Base-by-base conservation (phyloP, 1,139 yeast species). In the Hansenula lynferdii region DNA sequence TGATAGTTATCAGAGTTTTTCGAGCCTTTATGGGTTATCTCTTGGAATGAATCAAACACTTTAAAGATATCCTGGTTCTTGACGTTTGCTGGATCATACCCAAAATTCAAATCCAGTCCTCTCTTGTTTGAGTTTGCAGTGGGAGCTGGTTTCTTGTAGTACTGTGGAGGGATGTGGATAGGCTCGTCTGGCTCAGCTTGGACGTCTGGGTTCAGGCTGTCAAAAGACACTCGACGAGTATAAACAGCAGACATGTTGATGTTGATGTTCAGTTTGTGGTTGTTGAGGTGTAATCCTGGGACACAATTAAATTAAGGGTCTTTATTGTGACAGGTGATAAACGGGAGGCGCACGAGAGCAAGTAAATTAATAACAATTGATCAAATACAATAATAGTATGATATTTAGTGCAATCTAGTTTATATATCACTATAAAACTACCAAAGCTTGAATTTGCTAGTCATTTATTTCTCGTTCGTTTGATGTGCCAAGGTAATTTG, bases 111-210 rank as follows among this genome's bases (percentile, higher is more conserved):
- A 24, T 47, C 49, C 22, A 48, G 25, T 4, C 26, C 23, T 2
- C 35, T n/a, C 23, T 35, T 36, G 24, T 31, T 30, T 6, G 25
- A 31, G 8, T 21, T 21, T 16, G 7, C 15, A 8, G 3, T 5
- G 25, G 7, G 16, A n/a, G 6, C 11, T 20, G 8, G 11, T 21
- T 14, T 16, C 6, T 16, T 22, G n/a, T 9, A 9, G n/a, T 53
- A 53, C 31, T 53, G 57, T 3, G 45, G 50, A 1, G 57, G 56
- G n/a, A 51, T 47, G 35, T 45, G 45, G 3, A 42, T 43, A 1
- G 54, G 56, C 11, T 49, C 42, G 27, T 51, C 52, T 3, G 43
- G 45, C 3, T 35, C 44, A 2, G 41, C 39, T 16, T 43, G 43
- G 5, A 32, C 29, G 25, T 43, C 37, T 8, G 52, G 53, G 6